Evolutionary conservation across 306 rosid species (phyloP).

Genomic region (Citrullus mucosospermus): DNA sequence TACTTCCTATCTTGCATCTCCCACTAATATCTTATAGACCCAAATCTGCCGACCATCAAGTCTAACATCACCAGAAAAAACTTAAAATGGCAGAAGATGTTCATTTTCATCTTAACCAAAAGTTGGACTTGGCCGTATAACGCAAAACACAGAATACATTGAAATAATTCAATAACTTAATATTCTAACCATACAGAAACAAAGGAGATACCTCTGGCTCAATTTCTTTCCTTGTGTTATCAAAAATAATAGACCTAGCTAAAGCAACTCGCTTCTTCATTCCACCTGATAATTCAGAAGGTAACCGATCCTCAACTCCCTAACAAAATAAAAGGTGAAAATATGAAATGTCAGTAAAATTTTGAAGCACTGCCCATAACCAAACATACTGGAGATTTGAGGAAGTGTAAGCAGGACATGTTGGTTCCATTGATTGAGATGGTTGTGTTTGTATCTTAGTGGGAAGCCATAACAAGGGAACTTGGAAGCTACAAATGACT

Average conservation of each 20-base stretch:
- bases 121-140: not conserved
- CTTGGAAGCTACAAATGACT: not conserved
- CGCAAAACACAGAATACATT: not conserved
- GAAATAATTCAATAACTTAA: not conserved
- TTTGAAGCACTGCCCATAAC: not conserved
- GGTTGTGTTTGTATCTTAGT: not conserved
- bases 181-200: not conserved
- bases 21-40: not conserved
- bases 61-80: not conserved
- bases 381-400: not conserved
- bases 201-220: conserved; percentile 80
- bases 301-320: conserved; percentile 91
- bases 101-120: not conserved
- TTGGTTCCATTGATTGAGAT: not conserved
- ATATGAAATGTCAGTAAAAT: conserved; percentile 3
- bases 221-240: conserved; percentile 50
- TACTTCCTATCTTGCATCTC: not conserved
- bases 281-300: conserved; percentile 97
- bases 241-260: conserved; percentile 86
- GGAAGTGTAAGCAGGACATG: conserved; percentile 1
- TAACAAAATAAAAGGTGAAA: conserved; percentile 9
- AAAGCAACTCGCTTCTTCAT: conserved; percentile 98
- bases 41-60: not conserved
- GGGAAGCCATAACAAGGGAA: not conserved
- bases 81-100: not conserved